These are phyloP conservation scores for Metarhizium guizhouense DNA, from an alignment of 2,329 filamentous ascomycete genomes.

Conservation along the genomic window DNA sequence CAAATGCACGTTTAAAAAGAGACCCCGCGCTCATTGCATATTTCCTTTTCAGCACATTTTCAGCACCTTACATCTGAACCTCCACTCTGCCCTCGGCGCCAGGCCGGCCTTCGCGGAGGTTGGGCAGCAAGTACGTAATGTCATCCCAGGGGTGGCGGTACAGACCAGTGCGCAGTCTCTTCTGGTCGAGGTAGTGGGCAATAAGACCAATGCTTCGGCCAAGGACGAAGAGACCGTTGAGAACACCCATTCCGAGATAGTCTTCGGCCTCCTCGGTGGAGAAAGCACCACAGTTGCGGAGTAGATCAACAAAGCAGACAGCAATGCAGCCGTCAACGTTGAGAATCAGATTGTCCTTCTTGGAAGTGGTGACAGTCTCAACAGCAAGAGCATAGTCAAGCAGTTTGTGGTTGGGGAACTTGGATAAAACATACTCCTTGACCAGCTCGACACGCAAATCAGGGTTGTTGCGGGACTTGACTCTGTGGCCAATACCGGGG, in stretches of 20 bases:
- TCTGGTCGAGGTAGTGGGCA: slow-evolving; percentile 99
- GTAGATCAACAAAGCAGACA: slow-evolving; percentile 95
- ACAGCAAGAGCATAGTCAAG: slow-evolving; percentile 98
- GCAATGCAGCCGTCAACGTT: slow-evolving; percentile 98
- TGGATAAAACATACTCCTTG: slow-evolving; percentile 96
- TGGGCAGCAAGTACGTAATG: slow-evolving; percentile 89
- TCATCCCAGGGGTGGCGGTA: slow-evolving; percentile 99
- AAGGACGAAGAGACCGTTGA: slow-evolving; percentile 98
- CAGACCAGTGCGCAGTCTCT: slow-evolving; percentile 94
- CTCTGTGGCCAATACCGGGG: slow-evolving; percentile 95
- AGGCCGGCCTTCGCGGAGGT: slow-evolving; percentile 59
- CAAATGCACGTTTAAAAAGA: slow-evolving; percentile 23
- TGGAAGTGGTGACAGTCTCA: slow-evolving; percentile 95
- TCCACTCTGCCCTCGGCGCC: slow-evolving; percentile 83
- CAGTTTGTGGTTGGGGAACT: slow-evolving; percentile 96
- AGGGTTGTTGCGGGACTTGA: slow-evolving; percentile 99
- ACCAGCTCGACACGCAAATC: slow-evolving; percentile 99
- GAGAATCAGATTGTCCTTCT: slow-evolving; percentile 99
- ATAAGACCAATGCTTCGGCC: slow-evolving; percentile 97
- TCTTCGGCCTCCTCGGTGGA: slow-evolving; percentile 93
- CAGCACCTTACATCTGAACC: slow-evolving; percentile 57
- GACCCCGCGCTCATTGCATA: slow-evolving; percentile 15
- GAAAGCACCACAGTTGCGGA: slow-evolving; percentile 98
- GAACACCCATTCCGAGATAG: slow-evolving; percentile 97
- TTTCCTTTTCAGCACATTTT: not conserved